These are phyloP conservation scores for Albatrellus ellisii DNA, from an alignment of 768 basidiomycete species.

Conservation along the genomic window DNA sequence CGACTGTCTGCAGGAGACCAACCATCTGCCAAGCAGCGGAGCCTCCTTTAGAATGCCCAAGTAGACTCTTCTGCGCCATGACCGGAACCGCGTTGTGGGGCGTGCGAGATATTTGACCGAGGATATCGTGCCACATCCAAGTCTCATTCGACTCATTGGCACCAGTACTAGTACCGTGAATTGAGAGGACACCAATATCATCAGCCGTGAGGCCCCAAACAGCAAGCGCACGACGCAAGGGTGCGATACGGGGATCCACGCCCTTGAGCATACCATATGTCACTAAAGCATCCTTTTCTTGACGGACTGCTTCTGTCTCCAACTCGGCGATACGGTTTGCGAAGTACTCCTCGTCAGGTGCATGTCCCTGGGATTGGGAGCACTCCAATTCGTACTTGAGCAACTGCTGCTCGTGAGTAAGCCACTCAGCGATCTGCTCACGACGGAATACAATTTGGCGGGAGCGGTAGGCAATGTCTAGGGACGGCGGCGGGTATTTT, in stretches of 20 bases:
- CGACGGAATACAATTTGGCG: slow-evolving; percentile 95
- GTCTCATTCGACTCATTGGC: slow-evolving; percentile 98
- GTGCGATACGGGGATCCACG: slow-evolving; percentile 71
- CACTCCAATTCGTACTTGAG: slow-evolving; percentile 67
- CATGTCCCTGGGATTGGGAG: slow-evolving; percentile 38
- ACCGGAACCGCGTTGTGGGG: slow-evolving; percentile 95
- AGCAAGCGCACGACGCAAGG: slow-evolving; percentile 89
- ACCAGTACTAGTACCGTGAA: slow-evolving; percentile 79
- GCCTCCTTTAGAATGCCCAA: slow-evolving; percentile 97
- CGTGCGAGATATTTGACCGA: slow-evolving; percentile 79
- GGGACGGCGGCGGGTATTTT: slow-evolving; percentile 65
- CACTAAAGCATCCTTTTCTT: slow-evolving; percentile 87
- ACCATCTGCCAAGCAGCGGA: slow-evolving; percentile 98
- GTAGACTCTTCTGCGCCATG: slow-evolving; percentile 94
- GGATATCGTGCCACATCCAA: slow-evolving; percentile 90
- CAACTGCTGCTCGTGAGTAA: slow-evolving; percentile 75
- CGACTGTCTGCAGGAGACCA: slow-evolving; percentile 79
- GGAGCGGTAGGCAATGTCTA: slow-evolving; percentile 79
- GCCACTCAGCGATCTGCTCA: slow-evolving; percentile 90
- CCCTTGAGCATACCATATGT: slow-evolving; percentile 96
- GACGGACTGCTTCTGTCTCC: slow-evolving; percentile 80
- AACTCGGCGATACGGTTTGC: slow-evolving; percentile 68
- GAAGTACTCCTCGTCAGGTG: slow-evolving; percentile 55
- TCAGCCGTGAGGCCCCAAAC: slow-evolving; percentile 94
- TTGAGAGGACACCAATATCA: slow-evolving; percentile 82